A percentile compares a stretch with the other conserved stretches of the same genome.
These are phyloP conservation scores for Rhizopogon salebrosus DNA, from an alignment of 768 basidiomycete genomes.

Conservation along the genomic window DNA sequence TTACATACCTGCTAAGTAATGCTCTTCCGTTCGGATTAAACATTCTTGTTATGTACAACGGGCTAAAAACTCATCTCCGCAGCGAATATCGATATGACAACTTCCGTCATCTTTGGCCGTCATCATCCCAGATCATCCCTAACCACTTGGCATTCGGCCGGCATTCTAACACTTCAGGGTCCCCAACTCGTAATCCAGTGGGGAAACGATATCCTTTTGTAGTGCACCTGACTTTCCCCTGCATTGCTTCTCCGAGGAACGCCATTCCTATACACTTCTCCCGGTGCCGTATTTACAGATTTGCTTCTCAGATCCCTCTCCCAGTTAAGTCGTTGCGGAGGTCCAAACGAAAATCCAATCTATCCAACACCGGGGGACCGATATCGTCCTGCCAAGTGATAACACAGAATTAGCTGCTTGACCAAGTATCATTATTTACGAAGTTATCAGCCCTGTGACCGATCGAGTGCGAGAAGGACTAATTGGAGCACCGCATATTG, in stretches of 20 bases:
- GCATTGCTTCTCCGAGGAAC: constrained; percentile 5
- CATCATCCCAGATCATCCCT: not conserved
- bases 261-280: not conserved
- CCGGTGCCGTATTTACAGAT: constrained; percentile 3
- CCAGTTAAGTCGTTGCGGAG: not conserved
- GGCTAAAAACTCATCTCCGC: not conserved
- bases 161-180: not conserved
- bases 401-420: not conserved
- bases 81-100: not conserved
- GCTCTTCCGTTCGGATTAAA: not conserved
- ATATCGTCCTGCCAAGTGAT: not conserved
- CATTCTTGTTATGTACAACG: not conserved
- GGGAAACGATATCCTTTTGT: not conserved
- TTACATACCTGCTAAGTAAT: not conserved
- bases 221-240: not conserved
- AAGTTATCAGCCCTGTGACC: not conserved
- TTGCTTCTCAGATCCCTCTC: not conserved
- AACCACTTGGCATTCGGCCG: not conserved
- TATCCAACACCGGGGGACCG: not conserved
- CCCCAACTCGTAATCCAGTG: not conserved
- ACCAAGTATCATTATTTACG: not conserved
- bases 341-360: not conserved
- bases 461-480: not conserved
- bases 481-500: not conserved
- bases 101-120: not conserved